Percentiles rank a stretch among this genome's conserved stretches.
These are phyloP conservation scores for Paspalum notatum DNA, from an alignment of 176 grass and related monocot genomes.

Conservation along the genomic window DNA sequence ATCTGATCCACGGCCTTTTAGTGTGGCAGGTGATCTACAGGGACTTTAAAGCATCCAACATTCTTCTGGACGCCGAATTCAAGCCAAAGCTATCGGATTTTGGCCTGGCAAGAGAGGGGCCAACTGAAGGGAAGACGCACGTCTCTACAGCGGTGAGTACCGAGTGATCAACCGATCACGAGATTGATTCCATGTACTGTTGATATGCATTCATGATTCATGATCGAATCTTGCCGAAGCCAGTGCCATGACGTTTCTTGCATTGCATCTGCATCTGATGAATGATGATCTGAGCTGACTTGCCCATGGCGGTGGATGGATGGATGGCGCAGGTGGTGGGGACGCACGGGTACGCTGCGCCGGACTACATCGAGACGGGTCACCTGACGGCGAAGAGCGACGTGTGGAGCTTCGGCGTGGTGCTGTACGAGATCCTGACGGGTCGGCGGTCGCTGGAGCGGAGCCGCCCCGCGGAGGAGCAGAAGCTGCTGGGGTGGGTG, in stretches of 20 bases:
- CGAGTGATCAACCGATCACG: neutral
- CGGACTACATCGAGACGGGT: constrained; percentile 92
- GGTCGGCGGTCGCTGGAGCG: constrained; percentile 72
- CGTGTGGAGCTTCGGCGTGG: constrained; percentile 90
- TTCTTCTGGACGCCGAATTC: constrained; percentile 78
- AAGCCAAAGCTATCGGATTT: constrained; percentile 86
- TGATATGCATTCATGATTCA: neutral
- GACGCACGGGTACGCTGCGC: constrained; percentile 90
- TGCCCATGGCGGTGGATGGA: neutral
- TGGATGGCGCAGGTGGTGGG: constrained; percentile 62
- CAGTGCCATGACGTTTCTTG: neutral
- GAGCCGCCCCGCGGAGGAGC: constrained; percentile 64
- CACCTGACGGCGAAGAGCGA: constrained; percentile 86
- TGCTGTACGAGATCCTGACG: constrained; percentile 85
- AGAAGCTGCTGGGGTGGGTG: constrained; percentile 84
- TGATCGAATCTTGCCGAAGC: neutral
- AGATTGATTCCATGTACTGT: neutral
- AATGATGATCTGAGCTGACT: neutral
- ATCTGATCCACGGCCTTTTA: constrained; percentile 21
- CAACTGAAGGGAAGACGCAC: constrained; percentile 69
- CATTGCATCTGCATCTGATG: neutral
- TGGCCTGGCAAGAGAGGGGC: constrained; percentile 82
- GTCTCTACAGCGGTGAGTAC: constrained; percentile 71
- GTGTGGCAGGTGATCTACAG: constrained; percentile 84
- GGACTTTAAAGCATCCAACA: constrained; percentile 89